A percentile compares a stretch with the other conserved stretches of the same genome.
Conservation (phyloP, 2,329 filamentous ascomycete species). For the Beauveria medogensis region DNA sequence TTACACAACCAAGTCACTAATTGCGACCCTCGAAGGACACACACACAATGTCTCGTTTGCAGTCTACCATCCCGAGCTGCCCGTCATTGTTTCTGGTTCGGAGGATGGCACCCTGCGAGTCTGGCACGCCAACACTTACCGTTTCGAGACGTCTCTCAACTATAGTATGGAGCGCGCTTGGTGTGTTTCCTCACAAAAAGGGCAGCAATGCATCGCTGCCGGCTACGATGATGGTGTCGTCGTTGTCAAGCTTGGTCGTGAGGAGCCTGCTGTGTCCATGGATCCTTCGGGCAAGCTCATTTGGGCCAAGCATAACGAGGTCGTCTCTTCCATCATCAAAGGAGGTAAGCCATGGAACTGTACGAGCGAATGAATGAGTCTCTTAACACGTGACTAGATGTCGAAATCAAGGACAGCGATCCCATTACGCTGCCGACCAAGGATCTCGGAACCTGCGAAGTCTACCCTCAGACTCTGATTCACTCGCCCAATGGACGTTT, state of each 20-base stretch:
- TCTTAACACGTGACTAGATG: conserved; percentile 45
- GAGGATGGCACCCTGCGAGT: conserved; percentile 97
- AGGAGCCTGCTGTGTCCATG: conserved; percentile 97
- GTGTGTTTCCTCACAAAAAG: conserved; percentile 94
- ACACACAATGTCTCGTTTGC: conserved; percentile 98
- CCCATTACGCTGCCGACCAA: conserved; percentile 83
- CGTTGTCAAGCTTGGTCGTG: conserved; percentile 93
- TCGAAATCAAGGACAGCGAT: conserved; percentile 76
- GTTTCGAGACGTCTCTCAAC: conserved; percentile 89
- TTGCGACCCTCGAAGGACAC: conserved; percentile 93
- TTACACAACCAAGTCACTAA: conserved; percentile 95
- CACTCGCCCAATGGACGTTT: conserved; percentile 96
- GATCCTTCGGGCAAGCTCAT: conserved; percentile 92
- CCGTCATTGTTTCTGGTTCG: conserved; percentile 94
- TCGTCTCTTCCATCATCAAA: conserved; percentile 91
- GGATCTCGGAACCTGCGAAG: conserved; percentile 90
- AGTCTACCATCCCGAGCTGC: conserved; percentile 93
- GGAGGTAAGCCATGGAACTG: conserved; percentile 42
- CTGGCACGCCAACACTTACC: conserved; percentile 97
- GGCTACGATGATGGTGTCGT: conserved; percentile 98
- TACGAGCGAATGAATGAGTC: neutral
- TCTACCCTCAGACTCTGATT: conserved; percentile 88
- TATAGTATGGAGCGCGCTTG: conserved; percentile 94
- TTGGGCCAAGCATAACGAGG: conserved; percentile 92
- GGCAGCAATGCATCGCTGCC: conserved; percentile 87